phyloP scores from a whole-genome alignment of 2,329 filamentous ascomycete species.

The Calonectria ilicicola region DNA sequence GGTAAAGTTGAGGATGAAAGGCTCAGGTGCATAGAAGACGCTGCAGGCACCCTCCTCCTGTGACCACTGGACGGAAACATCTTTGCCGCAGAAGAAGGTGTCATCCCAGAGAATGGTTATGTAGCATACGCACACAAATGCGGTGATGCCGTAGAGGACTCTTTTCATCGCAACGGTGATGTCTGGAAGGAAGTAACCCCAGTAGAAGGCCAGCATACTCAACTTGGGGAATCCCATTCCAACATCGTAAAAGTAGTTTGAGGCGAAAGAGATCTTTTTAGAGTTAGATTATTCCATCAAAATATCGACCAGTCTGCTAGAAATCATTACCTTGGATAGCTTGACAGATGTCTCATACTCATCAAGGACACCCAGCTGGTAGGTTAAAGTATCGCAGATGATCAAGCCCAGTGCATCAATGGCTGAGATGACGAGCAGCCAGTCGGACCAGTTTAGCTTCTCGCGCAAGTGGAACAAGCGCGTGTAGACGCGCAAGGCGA shows the following conservation, averaged over 20 bases:
- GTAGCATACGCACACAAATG: conserved; percentile 47
- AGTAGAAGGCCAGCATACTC: conserved; percentile 52
- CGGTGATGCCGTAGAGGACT: conserved; percentile 45
- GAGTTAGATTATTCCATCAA: background rate
- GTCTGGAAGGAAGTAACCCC: conserved; percentile 46
- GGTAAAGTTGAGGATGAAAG: conserved; percentile 50
- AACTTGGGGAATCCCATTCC: conserved; percentile 52
- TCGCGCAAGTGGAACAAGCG: conserved; percentile 46
- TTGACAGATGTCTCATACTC: conserved; percentile 43
- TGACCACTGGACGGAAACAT: conserved; percentile 50
- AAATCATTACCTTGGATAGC: conserved; percentile 44
- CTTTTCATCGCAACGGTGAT: conserved; percentile 44
- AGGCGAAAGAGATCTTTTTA: conserved; percentile 47
- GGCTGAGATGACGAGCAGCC: conserved; percentile 43
- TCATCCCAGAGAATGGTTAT: conserved; percentile 48
- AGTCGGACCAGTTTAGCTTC: conserved; percentile 46
- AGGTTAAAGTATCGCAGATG: conserved; percentile 50
- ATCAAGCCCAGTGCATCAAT: conserved; percentile 47
- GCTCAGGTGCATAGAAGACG: conserved; percentile 48
- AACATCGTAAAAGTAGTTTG: conserved; percentile 52
- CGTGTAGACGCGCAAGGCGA: conserved; percentile 46
- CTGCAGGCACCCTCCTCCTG: conserved; percentile 51
- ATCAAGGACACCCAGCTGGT: conserved; percentile 46
- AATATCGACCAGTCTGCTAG: accelerated
- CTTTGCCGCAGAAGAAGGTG: conserved; percentile 49